Conservation (phyloP, 2,329 filamentous ascomycete genomes). For the Penicillium sp. region DNA sequence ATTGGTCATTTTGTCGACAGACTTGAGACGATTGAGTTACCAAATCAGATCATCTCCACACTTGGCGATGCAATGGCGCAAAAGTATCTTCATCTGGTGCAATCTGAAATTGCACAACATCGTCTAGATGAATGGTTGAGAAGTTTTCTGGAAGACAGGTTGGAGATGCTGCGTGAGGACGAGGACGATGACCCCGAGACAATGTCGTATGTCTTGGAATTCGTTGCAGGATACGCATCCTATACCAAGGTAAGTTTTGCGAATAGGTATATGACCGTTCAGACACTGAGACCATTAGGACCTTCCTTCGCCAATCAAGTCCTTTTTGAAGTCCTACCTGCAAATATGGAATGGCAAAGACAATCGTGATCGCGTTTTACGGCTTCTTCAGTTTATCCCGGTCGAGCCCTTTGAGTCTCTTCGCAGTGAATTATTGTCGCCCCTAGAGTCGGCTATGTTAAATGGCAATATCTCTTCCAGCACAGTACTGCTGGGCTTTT, state of each 20-base stretch:
- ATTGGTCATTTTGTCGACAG: conserved; percentile 68
- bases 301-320: conserved; percentile 33
- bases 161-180: conserved; percentile 42
- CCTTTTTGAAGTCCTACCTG: conserved; percentile 53
- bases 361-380: conserved; percentile 46
- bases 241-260: conserved; percentile 38
- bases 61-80: conserved; percentile 74
- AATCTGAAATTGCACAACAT: conserved; percentile 52
- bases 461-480: conserved; percentile 50
- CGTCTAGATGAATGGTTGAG: conserved; percentile 42
- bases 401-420: conserved; percentile 35
- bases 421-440: conserved; percentile 38
- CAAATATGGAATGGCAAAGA: conserved; percentile 62
- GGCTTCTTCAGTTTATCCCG: conserved; percentile 36
- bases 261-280: background rate
- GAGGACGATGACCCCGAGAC: conserved; percentile 46
- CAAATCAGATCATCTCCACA: conserved; percentile 76
- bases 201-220: conserved; percentile 36
- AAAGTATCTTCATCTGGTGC: conserved; percentile 68
- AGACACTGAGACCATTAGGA: conserved; percentile 26
- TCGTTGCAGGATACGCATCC: conserved; percentile 36
- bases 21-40: conserved; percentile 75
- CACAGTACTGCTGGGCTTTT: conserved; percentile 63
- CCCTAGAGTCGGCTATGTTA: conserved; percentile 44
- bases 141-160: conserved; percentile 39